Evolutionary conservation across 2,329 filamentous ascomycete genomes (phyloP).

Genomic region (Hypoxylon sp.): DNA sequence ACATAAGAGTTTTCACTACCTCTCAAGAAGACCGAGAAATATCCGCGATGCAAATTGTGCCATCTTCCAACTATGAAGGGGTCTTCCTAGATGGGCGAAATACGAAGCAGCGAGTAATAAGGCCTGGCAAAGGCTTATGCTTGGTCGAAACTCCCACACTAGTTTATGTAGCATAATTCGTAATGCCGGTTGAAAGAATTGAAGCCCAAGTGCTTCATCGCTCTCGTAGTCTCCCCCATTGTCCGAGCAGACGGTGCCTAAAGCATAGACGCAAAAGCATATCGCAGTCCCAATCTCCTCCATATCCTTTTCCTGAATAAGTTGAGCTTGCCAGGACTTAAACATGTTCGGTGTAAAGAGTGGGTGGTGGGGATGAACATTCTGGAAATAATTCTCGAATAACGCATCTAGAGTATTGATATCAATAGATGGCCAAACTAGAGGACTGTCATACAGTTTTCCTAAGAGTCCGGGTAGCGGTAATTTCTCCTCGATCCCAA

Average conservation of each 20-base stretch:
- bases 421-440: conserved; percentile 52
- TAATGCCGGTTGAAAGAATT: conserved; percentile 57
- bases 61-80: conserved; percentile 58
- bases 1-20: conserved; percentile 45
- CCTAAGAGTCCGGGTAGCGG: conserved; percentile 54
- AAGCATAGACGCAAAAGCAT: conserved; percentile 57
- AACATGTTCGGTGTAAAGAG: conserved; percentile 54
- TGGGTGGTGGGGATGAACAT: conserved; percentile 57
- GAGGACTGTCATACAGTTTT: conserved; percentile 46
- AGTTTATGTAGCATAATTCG: conserved; percentile 55
- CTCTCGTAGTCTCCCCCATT: conserved; percentile 40
- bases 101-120: conserved; percentile 58
- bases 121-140: conserved; percentile 54
- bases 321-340: conserved; percentile 49
- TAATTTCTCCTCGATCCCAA: conserved; percentile 54
- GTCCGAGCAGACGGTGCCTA: conserved; percentile 52
- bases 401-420: conserved; percentile 49
- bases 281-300: conserved; percentile 54
- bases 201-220: conserved; percentile 52
- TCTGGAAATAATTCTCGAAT: conserved; percentile 54
- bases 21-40: conserved; percentile 53
- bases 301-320: conserved; percentile 49
- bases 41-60: conserved; percentile 53
- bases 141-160: conserved; percentile 55
- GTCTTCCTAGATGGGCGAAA: conserved; percentile 57